Conservation (phyloP, 306 rosid species). For the Hylodesmum podocarpum region DNA sequence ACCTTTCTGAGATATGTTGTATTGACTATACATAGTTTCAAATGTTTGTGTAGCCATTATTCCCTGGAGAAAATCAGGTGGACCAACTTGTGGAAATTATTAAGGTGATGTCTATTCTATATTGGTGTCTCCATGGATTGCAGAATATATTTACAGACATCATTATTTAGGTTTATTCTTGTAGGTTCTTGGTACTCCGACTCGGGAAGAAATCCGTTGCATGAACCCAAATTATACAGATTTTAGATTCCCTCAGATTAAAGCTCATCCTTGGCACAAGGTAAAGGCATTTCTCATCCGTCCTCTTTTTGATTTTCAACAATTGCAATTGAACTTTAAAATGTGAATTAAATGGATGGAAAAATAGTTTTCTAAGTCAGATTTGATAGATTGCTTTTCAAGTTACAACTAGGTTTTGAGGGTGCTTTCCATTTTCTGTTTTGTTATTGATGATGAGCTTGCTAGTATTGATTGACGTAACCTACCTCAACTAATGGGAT, state of each 20-base stretch:
- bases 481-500: not conserved
- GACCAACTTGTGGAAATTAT: slow-evolving; percentile 91
- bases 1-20: not conserved
- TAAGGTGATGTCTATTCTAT: slow-evolving; percentile 54
- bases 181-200: slow-evolving; percentile 93
- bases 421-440: not conserved
- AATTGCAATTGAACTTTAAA: not conserved
- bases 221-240: slow-evolving; percentile 85
- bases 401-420: not conserved
- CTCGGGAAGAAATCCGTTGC: slow-evolving; percentile 90
- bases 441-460: not conserved
- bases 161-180: slow-evolving; percentile 24
- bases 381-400: not conserved
- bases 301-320: not conserved
- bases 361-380: not conserved
- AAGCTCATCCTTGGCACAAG: slow-evolving; percentile 96
- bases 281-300: slow-evolving; percentile 40
- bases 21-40: slow-evolving; percentile 24
- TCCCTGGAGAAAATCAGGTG: slow-evolving; percentile 89
- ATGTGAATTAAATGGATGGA: not conserved
- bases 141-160: slow-evolving; percentile 1
- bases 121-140: slow-evolving; percentile 2
- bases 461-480: not conserved
- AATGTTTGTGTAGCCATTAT: slow-evolving; percentile 63
- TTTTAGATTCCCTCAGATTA: slow-evolving; percentile 87